Conservation (phyloP, 176 grass and related monocot species). For the Lolium rigidum region DNA sequence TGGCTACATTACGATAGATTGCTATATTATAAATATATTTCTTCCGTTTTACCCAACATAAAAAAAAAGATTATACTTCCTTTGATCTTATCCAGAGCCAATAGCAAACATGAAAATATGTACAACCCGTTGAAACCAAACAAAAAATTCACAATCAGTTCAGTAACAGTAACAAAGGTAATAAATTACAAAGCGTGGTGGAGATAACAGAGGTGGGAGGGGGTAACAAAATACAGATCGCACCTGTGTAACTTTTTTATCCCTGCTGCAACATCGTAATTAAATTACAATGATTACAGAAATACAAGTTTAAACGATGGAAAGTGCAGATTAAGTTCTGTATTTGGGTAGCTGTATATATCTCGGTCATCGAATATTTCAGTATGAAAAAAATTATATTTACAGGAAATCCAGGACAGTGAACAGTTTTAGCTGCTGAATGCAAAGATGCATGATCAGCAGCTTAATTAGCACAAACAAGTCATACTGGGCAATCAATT, state of each 20-base stretch:
- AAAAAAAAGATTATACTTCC: background rate
- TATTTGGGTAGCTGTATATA: background rate
- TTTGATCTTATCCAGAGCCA: background rate
- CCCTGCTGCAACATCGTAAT: background rate
- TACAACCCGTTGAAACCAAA: background rate
- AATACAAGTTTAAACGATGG: background rate
- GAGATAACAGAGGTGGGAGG: background rate
- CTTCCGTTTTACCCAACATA: background rate
- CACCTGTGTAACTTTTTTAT: background rate
- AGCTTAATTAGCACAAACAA: background rate
- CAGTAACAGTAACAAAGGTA: background rate
- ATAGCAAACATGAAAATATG: background rate
- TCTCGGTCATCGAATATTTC: background rate
- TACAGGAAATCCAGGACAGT: background rate
- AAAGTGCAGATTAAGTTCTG: background rate
- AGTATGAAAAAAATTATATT: background rate
- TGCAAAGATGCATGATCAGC: too few relatives aligned
- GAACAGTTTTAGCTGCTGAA: too few relatives aligned
- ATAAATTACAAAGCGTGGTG: background rate
- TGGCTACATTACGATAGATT: background rate
- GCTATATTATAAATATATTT: background rate
- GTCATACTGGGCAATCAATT: background rate
- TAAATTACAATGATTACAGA: background rate
- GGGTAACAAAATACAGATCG: background rate
- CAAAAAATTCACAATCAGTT: background rate